Conservation (phyloP, 352 stramenopile genomes). For the Pythium rhizo-oryzae region DNA sequence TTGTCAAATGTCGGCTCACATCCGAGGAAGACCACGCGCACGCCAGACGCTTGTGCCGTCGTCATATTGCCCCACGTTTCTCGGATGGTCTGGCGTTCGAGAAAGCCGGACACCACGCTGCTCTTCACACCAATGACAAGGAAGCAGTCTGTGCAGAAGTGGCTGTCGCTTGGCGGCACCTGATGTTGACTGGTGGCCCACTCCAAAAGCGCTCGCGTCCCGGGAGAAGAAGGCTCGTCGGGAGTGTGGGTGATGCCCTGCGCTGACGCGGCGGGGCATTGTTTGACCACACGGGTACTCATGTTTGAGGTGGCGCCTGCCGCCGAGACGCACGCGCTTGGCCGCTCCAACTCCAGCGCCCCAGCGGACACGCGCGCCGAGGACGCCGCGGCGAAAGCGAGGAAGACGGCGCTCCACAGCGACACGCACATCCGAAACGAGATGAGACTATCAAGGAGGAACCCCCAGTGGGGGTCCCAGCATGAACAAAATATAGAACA, state of each 20-base stretch:
- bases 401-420: too few species aligned
- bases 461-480: too few species aligned
- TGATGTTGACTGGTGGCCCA: neutral
- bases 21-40: slow-evolving; percentile 41
- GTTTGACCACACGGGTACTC: too few species aligned
- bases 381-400: too few species aligned
- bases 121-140: slow-evolving; percentile 59
- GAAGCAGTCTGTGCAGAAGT: neutral
- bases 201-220: neutral
- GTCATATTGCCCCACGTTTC: slow-evolving; percentile 34
- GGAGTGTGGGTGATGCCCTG: too few species aligned
- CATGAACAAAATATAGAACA: neutral
- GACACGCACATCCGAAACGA: too few species aligned
- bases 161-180: neutral
- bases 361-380: too few species aligned
- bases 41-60: slow-evolving; percentile 5
- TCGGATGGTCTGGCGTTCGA: slow-evolving; percentile 15
- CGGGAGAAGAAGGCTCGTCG: neutral
- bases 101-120: slow-evolving; percentile 34
- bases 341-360: too few species aligned
- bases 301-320: too few species aligned
- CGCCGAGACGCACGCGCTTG: too few species aligned
- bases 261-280: too few species aligned
- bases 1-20: slow-evolving; percentile 21
- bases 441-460: too few species aligned